phyloP scores from a whole-genome alignment of 495 filamentous ascomycete genomes.

The Penicillium tannophilum region DNA sequence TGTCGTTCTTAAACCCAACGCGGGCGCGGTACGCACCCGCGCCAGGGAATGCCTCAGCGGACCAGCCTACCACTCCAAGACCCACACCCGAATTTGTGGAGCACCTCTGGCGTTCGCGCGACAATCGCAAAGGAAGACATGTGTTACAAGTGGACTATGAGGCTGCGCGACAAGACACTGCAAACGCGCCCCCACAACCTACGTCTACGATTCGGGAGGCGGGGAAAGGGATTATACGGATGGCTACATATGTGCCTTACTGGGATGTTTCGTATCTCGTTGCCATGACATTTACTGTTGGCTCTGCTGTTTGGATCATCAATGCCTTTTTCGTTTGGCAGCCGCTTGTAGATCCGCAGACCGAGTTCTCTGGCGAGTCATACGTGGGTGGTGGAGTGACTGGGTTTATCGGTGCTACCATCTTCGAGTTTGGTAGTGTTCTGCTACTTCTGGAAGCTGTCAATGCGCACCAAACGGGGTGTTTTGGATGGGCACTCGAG shows the following conservation, averaged over 20 bases:
- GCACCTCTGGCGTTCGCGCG: constrained; percentile 63
- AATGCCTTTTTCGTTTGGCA: constrained; percentile 71
- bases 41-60: neutral
- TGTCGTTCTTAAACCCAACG: constrained; percentile 29
- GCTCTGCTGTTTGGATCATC: constrained; percentile 65
- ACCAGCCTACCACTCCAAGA: neutral
- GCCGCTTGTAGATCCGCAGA: constrained; percentile 55
- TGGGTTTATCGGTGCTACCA: constrained; percentile 68
- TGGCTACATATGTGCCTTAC: constrained; percentile 60
- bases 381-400: constrained; percentile 60
- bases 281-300: constrained; percentile 64
- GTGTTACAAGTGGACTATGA: constrained; percentile 49
- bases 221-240: constrained; percentile 49
- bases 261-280: constrained; percentile 74
- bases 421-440: constrained; percentile 68
- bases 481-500: constrained; percentile 73
- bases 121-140: constrained; percentile 73
- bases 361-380: constrained; percentile 57
- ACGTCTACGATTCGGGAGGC: constrained; percentile 47
- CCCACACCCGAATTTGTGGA: constrained; percentile 21
- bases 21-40: constrained; percentile 17
- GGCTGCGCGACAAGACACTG: constrained; percentile 19
- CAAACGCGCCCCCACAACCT: constrained; percentile 38
- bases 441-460: constrained; percentile 69
- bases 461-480: constrained; percentile 65